Base-by-base conservation (phyloP, 2,329 filamentous ascomycete species). In the Canariomyces notabilis region DNA sequence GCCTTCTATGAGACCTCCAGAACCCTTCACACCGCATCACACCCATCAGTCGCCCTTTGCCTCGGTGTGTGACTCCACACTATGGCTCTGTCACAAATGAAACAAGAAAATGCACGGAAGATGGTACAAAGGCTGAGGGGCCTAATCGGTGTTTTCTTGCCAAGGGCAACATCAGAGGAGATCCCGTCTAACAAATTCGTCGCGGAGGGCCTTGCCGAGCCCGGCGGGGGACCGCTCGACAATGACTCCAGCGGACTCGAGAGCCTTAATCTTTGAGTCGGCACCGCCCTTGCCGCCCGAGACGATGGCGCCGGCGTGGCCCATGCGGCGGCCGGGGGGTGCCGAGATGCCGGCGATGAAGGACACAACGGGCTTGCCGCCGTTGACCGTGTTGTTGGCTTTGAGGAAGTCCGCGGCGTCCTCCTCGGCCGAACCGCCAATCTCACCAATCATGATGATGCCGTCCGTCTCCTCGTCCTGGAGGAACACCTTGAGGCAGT, bases 401-500 rank as follows among this genome's bases (percentile, higher is more conserved):
- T 87, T 89, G 66, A 97, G 75, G 79, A 94, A 98, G 63, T 97
- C 93, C 62, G 93, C 91, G 32, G 93, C 93, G 63, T 98, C 93
- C 76, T 98, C 93, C 76, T 98, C 93, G 50, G 93, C 93, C 51
- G 87, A 88, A 55, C 93, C 93, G 72, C 93, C 93, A 67, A 98
- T 97, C 77, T 97, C 93, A 67, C 93, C 93, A 68, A 98, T 97
- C 93, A 98, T 96, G 76, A 98, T 96, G 74, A 98, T 96, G 66
- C 93, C 93, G 67, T 98, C 93, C 32, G 93, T 98, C 75, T 95
- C 89, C 68, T 85, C 79, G 69, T 98, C 93, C 70, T 94, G 78
- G 61, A 95, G 82, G 82, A 98, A 98, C 66, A 97, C 89, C 67
- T 88, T 87, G 61, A 98, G 79, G 79, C 91, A 96, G 80, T 98